A percentile compares a stretch with the other conserved stretches of the same genome.
Evolutionary conservation across 305 asterid genomes (phyloP).

Genomic region (Vinca major): DNA sequence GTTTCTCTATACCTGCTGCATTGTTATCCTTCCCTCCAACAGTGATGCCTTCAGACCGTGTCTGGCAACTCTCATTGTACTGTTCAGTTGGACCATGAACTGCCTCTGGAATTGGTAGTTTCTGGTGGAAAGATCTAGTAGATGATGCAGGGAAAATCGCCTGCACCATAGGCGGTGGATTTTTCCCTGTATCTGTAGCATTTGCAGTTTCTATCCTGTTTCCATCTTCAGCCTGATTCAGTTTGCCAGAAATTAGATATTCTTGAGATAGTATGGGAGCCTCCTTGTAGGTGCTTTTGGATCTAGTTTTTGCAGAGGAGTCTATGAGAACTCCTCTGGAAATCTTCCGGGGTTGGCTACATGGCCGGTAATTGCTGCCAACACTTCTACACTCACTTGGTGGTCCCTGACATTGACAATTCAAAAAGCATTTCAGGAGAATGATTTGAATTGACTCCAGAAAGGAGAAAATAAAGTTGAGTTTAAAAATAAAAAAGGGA

Average conservation of each 20-base stretch:
- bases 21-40: conserved; percentile 22
- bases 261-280: conserved; percentile 25
- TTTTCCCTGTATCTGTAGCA: conserved; percentile 29
- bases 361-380: conserved; percentile 32
- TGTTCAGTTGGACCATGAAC: conserved; percentile 29
- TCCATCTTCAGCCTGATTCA: conserved; percentile 25
- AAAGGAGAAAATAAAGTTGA: background rate
- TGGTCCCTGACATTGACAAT: conserved; percentile 37
- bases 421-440: background rate
- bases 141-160: conserved; percentile 55
- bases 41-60: conserved; percentile 16
- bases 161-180: conserved; percentile 23
- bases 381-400: conserved; percentile 40
- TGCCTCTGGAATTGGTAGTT: conserved; percentile 29
- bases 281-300: conserved; percentile 20
- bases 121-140: conserved; percentile 39
- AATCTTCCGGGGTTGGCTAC: conserved; percentile 72
- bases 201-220: conserved; percentile 21
- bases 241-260: conserved; percentile 26
- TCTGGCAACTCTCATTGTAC: conserved; percentile 27
- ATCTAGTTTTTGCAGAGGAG: conserved; percentile 34
- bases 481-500: background rate
- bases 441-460: background rate
- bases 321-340: conserved; percentile 65
- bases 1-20: conserved; percentile 30